Base-by-base conservation (phyloP, 106 monocot genomes). In the Acanthochlamys bracteata region DNA sequence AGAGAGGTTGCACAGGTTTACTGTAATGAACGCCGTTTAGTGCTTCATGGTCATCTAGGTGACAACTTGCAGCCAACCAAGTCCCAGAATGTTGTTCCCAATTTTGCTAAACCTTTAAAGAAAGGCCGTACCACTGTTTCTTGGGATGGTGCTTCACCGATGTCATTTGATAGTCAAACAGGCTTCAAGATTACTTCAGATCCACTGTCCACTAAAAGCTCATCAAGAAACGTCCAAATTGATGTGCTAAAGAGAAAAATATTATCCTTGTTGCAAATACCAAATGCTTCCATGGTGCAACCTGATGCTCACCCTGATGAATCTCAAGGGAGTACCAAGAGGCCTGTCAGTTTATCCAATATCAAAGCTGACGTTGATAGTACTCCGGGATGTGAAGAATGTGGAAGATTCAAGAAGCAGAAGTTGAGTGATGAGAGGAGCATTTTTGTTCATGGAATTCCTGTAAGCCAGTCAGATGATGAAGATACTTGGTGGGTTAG, bases 401-500 rank as follows among this genome's bases (percentile, higher is more conserved):
- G 82, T 70, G 59, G 74, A 39, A 80, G 65, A 66, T 66, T 74
- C 19, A 98, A 98, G 72, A 78, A 72, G 69, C 88, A 83, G 74
- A 98, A 81, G 51, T 16, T 83, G 66, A 57, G 60, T 59, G 88
- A 88, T 41, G 85, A 88, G 23, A 82, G 61, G 42, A 74, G 52
- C 66, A 55, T 69, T 59, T 57, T 61, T 27, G 42, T 80, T 61
- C 82, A 73, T 53, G 76, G 65, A 6, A 24, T 70, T 66, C 60
- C 75, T 45, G 81, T 68, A 52, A 86, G 61, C 66, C 70, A 71
- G 45, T 84, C 74, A 66, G 91, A 98, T 67, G 88, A 88, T 67
- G 90, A 90, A 61, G 88, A 87, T 66, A 80, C 51, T 63, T 98
- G 96, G 96, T 98, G 90, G 90, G 70, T 81, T 67, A 85, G 74